Percentiles rank a stretch among this genome's conserved stretches.
Evolutionary conservation across 108 stramenopile genomes (phyloP).

Genomic region (Nitzschia sp.): DNA sequence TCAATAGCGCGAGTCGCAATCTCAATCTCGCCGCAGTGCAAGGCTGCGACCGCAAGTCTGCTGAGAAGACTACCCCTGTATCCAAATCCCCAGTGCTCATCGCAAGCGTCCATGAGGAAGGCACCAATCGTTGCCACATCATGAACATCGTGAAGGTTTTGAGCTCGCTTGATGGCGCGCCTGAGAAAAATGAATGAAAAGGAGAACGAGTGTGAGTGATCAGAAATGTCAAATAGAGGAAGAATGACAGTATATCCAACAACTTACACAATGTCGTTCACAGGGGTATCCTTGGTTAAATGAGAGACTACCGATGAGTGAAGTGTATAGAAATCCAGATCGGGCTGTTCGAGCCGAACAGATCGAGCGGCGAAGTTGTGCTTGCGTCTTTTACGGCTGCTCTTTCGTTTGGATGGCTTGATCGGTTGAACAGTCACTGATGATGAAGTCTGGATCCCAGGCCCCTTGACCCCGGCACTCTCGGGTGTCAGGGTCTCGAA

Average conservation of each 20-base stretch:
- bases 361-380: constrained; percentile 10
- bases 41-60: constrained; percentile 57
- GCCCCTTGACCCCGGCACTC: neutral
- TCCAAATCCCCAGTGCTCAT: constrained; percentile 51
- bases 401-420: neutral
- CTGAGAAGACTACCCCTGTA: constrained; percentile 58
- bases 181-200: neutral
- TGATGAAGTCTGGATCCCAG: neutral
- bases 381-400: neutral
- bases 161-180: constrained; percentile 57
- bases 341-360: neutral
- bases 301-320: constrained; percentile 22
- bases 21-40: constrained; percentile 46
- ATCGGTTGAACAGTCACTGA: neutral
- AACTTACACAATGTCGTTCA: constrained; percentile 23
- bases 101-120: constrained; percentile 52
- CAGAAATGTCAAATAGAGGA: neutral
- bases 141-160: constrained; percentile 60
- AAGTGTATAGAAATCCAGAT: constrained; percentile 20
- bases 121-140: constrained; percentile 54
- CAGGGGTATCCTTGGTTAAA: constrained; percentile 13
- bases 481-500: constrained; percentile 10
- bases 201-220: neutral
- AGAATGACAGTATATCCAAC: no score
- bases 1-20: constrained; percentile 49